Conservation (phyloP, 495 filamentous ascomycete genomes). For the Alectoria sarmentosa region DNA sequence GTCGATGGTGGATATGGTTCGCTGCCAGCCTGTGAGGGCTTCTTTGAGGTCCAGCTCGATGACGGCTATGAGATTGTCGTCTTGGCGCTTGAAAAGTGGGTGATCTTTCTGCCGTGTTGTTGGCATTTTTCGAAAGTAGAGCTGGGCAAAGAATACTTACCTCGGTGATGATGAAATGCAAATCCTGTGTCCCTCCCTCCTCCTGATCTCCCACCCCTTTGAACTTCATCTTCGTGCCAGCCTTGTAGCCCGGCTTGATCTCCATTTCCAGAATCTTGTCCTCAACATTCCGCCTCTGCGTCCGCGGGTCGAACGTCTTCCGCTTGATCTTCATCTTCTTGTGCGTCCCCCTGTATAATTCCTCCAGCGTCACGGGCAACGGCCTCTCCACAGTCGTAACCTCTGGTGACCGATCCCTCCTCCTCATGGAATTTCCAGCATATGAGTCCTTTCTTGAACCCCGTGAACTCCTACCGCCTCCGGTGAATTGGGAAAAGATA, state of each 20-base stretch:
- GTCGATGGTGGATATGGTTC: slow-evolving; percentile 89
- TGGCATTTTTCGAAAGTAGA: background rate
- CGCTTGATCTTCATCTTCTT: slow-evolving; percentile 98
- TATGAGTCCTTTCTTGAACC: slow-evolving; percentile 21
- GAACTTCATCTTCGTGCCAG: slow-evolving; percentile 96
- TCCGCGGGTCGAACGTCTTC: slow-evolving; percentile 77
- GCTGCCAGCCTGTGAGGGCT: slow-evolving; percentile 90
- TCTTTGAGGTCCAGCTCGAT: slow-evolving; percentile 88
- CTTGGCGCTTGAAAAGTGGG: slow-evolving; percentile 71
- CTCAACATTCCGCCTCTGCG: slow-evolving; percentile 73
- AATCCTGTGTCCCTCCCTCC: slow-evolving; percentile 92
- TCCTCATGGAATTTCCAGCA: slow-evolving; percentile 31
- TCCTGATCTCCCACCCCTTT: slow-evolving; percentile 93
- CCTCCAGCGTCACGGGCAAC: slow-evolving; percentile 74
- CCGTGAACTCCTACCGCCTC: slow-evolving; percentile 38
- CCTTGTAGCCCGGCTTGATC: slow-evolving; percentile 91
- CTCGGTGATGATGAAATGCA: slow-evolving; percentile 91
- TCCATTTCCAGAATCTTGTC: slow-evolving; percentile 88
- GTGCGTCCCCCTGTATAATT: slow-evolving; percentile 71
- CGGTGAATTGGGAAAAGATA: slow-evolving; percentile 41
- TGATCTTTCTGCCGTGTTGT: slow-evolving; percentile 61
- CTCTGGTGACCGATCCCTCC: slow-evolving; percentile 61
- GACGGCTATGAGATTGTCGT: slow-evolving; percentile 71
- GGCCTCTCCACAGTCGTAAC: slow-evolving; percentile 85
- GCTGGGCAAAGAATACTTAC: slow-evolving; percentile 44